Base-by-base conservation (phyloP, 2,329 filamentous ascomycete genomes). In the Venturiaceae sp. region DNA sequence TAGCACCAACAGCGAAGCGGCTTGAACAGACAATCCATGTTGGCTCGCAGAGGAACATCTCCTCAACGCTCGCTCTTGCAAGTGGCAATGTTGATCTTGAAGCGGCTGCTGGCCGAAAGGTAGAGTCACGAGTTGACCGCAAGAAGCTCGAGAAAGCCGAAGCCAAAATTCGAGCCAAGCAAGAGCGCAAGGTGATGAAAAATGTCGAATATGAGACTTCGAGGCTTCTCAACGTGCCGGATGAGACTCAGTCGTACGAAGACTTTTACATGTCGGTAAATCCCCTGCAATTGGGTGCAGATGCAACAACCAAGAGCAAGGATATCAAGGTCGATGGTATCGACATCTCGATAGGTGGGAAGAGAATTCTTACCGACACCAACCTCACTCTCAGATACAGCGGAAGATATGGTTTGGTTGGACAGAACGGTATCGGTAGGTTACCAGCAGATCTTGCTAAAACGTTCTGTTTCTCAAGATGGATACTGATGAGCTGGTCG, bases 201-300 rank as follows among this genome's bases (percentile, higher is more conserved):
- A 96, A 87, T 58, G 94, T 99, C 65, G 90, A 96, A 74, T 99
- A 99, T 72, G 94, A 99, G 76, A 89, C 94, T 0, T 97, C 94
- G 13, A 86, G 85, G 64, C 79, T 99, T 64, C 84, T 99, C 64
- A 87, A 95, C 69, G 83, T 90, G 73, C 81, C 90, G 3, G 87
- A 92, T 66, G 83, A 86, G 66, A 79, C 92, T 13, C 87, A 96
- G 79, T 95, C 90, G 41, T 99, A 99, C 71, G 94, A 99, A 75
- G 94, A 99, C 72, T 97, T 99, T 76, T 99, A 95, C 82, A 97
- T 99, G 94, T 87, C 90, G 57, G 94, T 99, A 78, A 99, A 99
- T 73, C 94, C 94, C 61, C 82, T 99, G 62, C 92, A 97, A 71
- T 68, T 97, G 61, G 92, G 91, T 58, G 76, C 80, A 23, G 84